phyloP scores from a whole-genome alignment of 2,329 filamentous ascomycete genomes.

The Ilyonectria mors-panacis region DNA sequence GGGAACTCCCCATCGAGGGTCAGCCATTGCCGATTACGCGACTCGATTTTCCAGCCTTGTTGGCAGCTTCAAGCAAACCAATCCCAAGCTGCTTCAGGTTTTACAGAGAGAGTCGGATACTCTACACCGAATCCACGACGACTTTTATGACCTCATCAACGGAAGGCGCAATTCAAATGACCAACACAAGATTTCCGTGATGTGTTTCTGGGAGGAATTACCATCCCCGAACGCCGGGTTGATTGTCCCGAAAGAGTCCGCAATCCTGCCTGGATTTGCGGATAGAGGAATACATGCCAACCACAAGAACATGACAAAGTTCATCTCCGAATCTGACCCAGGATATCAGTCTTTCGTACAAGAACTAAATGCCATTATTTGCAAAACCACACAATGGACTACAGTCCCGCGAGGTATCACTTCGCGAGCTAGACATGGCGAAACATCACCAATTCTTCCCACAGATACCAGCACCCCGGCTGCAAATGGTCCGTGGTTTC shows the following conservation, averaged over 20 bases:
- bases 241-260: conserved; percentile 6
- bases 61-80: conserved; percentile 2
- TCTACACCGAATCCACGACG: conserved; percentile 7
- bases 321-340: not conserved
- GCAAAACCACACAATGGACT: not conserved
- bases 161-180: not conserved
- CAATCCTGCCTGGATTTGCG: not conserved
- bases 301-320: conserved; percentile 6
- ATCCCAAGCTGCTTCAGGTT: conserved; percentile 2
- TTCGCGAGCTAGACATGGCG: not conserved
- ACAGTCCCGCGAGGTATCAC: not conserved
- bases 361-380: not conserved
- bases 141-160: not conserved
- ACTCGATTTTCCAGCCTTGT: not conserved
- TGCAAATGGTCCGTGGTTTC: not conserved
- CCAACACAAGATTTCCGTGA: not conserved
- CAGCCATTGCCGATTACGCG: not conserved
- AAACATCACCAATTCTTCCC: not conserved
- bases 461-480: not conserved
- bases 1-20: conserved; percentile 13
- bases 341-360: not conserved
- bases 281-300: conserved; percentile 2
- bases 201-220: conserved; percentile 13
- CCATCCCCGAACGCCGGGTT: not conserved
- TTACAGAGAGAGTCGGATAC: not conserved